Conservation (phyloP, 257 asterid species). For the Penstemon davidsonii region DNA sequence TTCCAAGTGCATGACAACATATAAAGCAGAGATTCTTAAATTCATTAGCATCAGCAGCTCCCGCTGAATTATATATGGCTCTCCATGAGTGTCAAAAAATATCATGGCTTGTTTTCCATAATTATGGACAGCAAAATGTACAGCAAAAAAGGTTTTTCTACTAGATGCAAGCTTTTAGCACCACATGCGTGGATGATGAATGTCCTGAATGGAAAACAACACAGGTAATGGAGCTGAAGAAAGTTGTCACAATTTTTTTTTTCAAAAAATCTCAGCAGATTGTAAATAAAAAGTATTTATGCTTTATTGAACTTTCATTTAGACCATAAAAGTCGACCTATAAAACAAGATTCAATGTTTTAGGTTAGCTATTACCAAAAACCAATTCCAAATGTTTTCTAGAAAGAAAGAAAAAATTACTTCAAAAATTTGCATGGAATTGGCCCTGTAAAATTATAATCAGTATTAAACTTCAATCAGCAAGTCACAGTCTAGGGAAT, state of each 20-base stretch:
- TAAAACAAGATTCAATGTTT: background rate
- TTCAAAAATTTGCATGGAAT: no score
- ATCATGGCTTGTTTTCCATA: background rate
- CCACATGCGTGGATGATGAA: background rate
- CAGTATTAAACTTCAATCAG: no score
- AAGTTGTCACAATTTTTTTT: no score
- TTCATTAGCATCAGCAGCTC: background rate
- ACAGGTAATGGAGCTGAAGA: background rate
- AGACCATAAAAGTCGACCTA: background rate
- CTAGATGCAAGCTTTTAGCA: background rate
- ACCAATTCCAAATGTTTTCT: no score
- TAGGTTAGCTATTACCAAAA: no score
- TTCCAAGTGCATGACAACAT: background rate
- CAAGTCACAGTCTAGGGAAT: no score
- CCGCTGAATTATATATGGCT: background rate
- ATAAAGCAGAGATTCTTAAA: background rate
- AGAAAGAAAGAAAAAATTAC: no score
- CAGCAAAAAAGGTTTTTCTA: background rate
- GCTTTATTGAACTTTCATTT: no score
- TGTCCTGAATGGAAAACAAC: background rate
- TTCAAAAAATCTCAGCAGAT: background rate
- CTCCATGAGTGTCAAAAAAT: no score
- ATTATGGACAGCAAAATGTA: background rate
- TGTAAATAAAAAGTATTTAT: no score
- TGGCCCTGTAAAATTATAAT: no score